Evolutionary conservation across 345 rosid species (phyloP).

Genomic region (Noccaea caerulescens): DNA sequence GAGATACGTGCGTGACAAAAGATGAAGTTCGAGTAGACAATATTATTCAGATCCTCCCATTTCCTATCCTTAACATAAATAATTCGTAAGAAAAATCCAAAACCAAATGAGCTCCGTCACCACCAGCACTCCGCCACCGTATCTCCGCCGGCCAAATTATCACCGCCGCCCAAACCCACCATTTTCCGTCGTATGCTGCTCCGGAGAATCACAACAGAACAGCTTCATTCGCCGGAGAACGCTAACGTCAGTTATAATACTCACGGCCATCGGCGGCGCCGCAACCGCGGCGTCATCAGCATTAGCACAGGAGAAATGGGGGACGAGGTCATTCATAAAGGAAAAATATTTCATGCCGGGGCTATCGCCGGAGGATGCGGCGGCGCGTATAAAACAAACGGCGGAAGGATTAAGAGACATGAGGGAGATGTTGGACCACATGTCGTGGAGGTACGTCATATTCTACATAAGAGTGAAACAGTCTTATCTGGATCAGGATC

Average conservation of each 20-base stretch:
- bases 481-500: constrained; percentile 78
- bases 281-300: constrained; percentile 42
- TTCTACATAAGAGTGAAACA: constrained; percentile 75
- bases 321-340: constrained; percentile 65
- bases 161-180: constrained; percentile 32
- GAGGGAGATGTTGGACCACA: constrained; percentile 81
- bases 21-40: constrained; percentile 26
- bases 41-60: constrained; percentile 37
- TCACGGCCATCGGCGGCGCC: constrained; percentile 48
- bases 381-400: constrained; percentile 81
- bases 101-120: constrained; percentile 53
- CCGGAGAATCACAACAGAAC: constrained; percentile 36
- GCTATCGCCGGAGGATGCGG: constrained; percentile 81
- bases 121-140: constrained; percentile 44
- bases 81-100: not conserved
- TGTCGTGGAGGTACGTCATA: constrained; percentile 92
- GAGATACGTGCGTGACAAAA: constrained; percentile 43
- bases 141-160: constrained; percentile 47
- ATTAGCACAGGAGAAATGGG: constrained; percentile 76
- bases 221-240: constrained; percentile 50
- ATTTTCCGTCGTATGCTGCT: constrained; percentile 39
- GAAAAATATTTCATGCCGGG: constrained; percentile 76
- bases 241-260: constrained; percentile 44
- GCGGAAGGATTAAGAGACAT: constrained; percentile 80
- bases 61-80: constrained; percentile 31